Evolutionary conservation across 345 rosid genomes (phyloP).

Genomic region (Linum tenue): DNA sequence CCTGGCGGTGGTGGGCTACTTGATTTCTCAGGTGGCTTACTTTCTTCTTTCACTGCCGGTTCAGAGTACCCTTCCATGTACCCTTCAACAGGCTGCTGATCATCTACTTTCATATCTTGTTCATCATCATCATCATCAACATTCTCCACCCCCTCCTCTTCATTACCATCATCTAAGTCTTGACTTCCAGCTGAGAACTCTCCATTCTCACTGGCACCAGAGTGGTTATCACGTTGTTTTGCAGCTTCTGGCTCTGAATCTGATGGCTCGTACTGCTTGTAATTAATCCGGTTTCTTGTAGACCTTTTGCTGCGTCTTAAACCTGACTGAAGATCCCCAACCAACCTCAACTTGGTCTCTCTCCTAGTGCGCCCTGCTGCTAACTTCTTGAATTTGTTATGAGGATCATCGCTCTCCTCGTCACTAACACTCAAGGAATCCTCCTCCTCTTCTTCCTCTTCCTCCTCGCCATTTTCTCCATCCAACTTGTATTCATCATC

Average conservation of each 20-base stretch:
- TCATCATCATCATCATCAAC: slow-evolving; percentile 41
- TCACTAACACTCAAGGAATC: slow-evolving; percentile 70
- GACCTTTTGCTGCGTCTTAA: slow-evolving; percentile 93
- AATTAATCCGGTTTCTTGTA: slow-evolving; percentile 60
- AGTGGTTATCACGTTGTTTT: slow-evolving; percentile 38
- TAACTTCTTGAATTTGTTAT: slow-evolving; percentile 47
- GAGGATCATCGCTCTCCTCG: slow-evolving; percentile 76
- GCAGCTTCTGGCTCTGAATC: slow-evolving; percentile 73
- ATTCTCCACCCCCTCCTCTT: background rate
- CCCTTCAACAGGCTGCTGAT: slow-evolving; percentile 29
- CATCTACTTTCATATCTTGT: slow-evolving; percentile 37
- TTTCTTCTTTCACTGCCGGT: slow-evolving; percentile 36
- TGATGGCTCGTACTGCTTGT: slow-evolving; percentile 68
- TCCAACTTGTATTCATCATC: slow-evolving; percentile 92
- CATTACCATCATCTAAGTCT: slow-evolving; percentile 25
- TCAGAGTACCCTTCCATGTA: slow-evolving; percentile 26
- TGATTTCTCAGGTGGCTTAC: slow-evolving; percentile 35
- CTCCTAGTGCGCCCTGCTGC: slow-evolving; percentile 58
- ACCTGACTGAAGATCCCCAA: slow-evolving; percentile 67
- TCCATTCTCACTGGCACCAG: slow-evolving; percentile 52
- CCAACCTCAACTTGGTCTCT: slow-evolving; percentile 67
- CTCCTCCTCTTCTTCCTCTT: slow-evolving; percentile 78
- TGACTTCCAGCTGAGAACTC: slow-evolving; percentile 53
- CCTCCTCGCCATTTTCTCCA: slow-evolving; percentile 83
- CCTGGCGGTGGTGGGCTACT: slow-evolving; percentile 18